These are phyloP conservation scores for Yueomyces sp. DNA, from an alignment of 805 yeast species.

Conservation along the genomic window DNA sequence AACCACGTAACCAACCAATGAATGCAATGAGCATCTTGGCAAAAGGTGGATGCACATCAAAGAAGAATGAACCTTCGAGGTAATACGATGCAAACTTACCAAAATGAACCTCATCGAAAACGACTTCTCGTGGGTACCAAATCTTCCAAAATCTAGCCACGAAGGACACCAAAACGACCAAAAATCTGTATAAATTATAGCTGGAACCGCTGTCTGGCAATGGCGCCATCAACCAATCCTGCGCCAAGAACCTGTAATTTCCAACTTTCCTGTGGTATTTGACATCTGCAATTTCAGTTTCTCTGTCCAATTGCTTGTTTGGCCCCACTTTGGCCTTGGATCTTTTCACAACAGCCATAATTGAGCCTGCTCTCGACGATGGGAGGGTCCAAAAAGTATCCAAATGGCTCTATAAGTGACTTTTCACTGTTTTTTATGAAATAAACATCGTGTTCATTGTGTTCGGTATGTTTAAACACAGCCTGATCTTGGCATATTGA, in stretches of 20 bases:
- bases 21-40: constrained; percentile 86
- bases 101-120: constrained; percentile 78
- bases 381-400: too few relatives aligned
- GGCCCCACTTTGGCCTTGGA: not conserved
- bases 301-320: too few relatives aligned
- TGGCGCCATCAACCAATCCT: constrained; percentile 17
- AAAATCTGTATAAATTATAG: constrained; percentile 35
- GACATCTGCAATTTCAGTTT: too few relatives aligned
- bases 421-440: too few relatives aligned
- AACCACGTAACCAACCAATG: constrained; percentile 81
- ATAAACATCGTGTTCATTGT: too few relatives aligned
- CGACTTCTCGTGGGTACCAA: constrained; percentile 59
- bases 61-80: constrained; percentile 79
- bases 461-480: too few relatives aligned
- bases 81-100: constrained; percentile 81
- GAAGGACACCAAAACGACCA: constrained; percentile 57
- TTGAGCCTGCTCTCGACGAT: not conserved
- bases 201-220: constrained; percentile 22
- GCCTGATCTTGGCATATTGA: too few relatives aligned
- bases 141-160: constrained; percentile 49
- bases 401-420: too few relatives aligned
- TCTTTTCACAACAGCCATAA: constrained; percentile 1
- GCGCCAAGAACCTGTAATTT: constrained; percentile 7
- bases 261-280: not conserved
- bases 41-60: constrained; percentile 96